Percentiles rank a stretch among this genome's conserved stretches.
These are phyloP conservation scores for Microbotryum intermedium DNA, from an alignment of 1,284 basidiomycete species.

Conservation along the genomic window DNA sequence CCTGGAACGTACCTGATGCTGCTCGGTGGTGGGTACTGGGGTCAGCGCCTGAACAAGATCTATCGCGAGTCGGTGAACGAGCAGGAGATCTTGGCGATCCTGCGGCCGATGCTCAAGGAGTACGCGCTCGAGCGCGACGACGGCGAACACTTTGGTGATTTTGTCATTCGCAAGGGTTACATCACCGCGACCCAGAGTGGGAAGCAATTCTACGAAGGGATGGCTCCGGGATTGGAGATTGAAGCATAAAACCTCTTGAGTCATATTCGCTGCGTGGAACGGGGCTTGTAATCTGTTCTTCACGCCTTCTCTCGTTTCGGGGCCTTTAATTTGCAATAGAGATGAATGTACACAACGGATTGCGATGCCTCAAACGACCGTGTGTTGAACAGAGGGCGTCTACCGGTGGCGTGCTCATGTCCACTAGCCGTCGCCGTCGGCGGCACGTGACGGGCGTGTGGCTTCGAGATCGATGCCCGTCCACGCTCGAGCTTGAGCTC, in stretches of 20 bases:
- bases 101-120: slow-evolving; percentile 83
- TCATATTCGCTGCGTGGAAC: not conserved
- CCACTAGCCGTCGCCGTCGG: no score
- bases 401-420: no score
- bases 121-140: slow-evolving; percentile 80
- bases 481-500: no score
- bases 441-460: no score
- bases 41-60: slow-evolving; percentile 52
- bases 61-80: slow-evolving; percentile 76
- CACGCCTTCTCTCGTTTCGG: not conserved
- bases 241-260: not conserved
- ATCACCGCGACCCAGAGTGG: slow-evolving; percentile 28
- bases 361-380: not conserved
- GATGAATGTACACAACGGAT: not conserved
- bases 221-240: not conserved
- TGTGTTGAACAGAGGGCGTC: no score
- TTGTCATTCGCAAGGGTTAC: slow-evolving; percentile 54
- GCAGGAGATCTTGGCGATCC: slow-evolving; percentile 83
- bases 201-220: slow-evolving; percentile 26
- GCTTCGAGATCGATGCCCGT: no score
- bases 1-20: slow-evolving; percentile 91
- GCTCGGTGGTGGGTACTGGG: slow-evolving; percentile 88
- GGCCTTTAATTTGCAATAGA: not conserved
- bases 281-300: not conserved
- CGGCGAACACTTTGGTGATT: slow-evolving; percentile 95